Evolutionary conservation across 257 asterid genomes (phyloP), one percentile per base, ranked within the genome.

Genomic region (Jacaranda mimosifolia): DNA sequence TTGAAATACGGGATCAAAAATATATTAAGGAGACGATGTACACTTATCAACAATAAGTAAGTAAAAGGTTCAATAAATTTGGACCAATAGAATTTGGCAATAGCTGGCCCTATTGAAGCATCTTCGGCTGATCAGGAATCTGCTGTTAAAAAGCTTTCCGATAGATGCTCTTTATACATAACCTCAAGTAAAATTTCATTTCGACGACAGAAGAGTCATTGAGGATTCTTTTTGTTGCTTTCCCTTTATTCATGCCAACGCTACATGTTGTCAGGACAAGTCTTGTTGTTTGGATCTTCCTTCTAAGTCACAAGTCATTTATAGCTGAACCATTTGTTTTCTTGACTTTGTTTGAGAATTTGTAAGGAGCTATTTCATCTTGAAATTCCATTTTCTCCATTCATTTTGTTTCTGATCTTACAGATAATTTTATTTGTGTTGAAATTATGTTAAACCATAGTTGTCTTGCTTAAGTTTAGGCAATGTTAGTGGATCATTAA

Each of bases 291-390:
- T 45, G 14, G 39, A 9, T 74, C 72, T 53, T 77, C 51, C 74
- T 59, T 80, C 43, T 17, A 63, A 53, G 3, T 43, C 53, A 67
- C 40, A 32, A 40, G 66, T 68, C 75, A 60, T 67, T 76, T 17
- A 51, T 55, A 65, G 68, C 53, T 63, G 21, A 55, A 57, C 49
- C 51, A 52, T 71, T 71, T 1, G 39, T 58, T 21, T 66, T 72
- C 39, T 56, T 59, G 18, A 21, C 59, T 42, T 68, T 46, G 49
- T 48, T 11, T 45, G 63, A 46, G 71, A 56, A 46, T 49, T 21
- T 60, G 15, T 15, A 45, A 51, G 48, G 38, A 77, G 32, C 72
- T 70, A 62, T 26, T 78, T 75, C 55, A 46, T 76, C 75, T 63
- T 62, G 76, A 75, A 35, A 46, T 71, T 81, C 52, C 70, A 18